A percentile compares a stretch with the other conserved stretches of the same genome.
These are phyloP conservation scores for Sordariomycetes sp. DNA, from an alignment of 2,329 filamentous ascomycete genomes.

Conservation along the genomic window DNA sequence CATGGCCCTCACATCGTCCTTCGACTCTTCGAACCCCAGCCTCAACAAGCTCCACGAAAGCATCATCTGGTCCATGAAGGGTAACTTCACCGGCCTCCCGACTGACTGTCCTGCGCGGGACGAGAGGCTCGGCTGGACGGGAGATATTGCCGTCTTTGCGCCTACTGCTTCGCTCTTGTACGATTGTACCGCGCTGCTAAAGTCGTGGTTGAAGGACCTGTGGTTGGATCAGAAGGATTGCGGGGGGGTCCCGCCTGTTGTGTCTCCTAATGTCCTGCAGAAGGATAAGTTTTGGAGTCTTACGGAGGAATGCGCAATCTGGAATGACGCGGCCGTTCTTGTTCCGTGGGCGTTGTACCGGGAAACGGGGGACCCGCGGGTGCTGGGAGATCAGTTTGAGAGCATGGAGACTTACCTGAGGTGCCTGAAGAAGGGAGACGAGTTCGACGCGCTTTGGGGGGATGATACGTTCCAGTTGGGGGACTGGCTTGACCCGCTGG, in stretches of 20 bases:
- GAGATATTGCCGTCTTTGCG: conserved; percentile 34
- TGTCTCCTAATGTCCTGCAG: conserved; percentile 11
- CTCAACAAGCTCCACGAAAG: conserved; percentile 43
- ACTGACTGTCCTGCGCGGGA: conserved; percentile 46
- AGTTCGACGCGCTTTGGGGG: conserved; percentile 23
- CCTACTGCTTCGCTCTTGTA: conserved; percentile 39
- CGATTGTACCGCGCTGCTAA: conserved; percentile 34
- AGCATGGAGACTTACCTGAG: conserved; percentile 25
- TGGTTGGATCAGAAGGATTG: conserved; percentile 16
- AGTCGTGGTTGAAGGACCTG: conserved; percentile 34
- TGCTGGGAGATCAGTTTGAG: conserved; percentile 22
- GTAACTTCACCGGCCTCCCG: conserved; percentile 43
- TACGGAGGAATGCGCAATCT: conserved; percentile 16
- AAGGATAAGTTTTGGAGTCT: neutral
- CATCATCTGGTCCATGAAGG: conserved; percentile 40
- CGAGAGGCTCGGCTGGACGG: conserved; percentile 39
- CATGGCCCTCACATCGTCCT: conserved; percentile 32
- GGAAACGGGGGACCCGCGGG: conserved; percentile 19
- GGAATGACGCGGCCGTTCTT: conserved; percentile 27
- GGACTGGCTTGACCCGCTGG: conserved; percentile 34
- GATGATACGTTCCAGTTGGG: conserved; percentile 21
- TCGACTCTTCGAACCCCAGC: conserved; percentile 34
- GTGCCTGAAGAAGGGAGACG: conserved; percentile 12
- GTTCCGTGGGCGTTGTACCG: conserved; percentile 26
- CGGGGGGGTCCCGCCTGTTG: conserved; percentile 15